Evolutionary conservation across 352 stramenopile genomes (phyloP).

Genomic region (Phytopythium sindhum): DNA sequence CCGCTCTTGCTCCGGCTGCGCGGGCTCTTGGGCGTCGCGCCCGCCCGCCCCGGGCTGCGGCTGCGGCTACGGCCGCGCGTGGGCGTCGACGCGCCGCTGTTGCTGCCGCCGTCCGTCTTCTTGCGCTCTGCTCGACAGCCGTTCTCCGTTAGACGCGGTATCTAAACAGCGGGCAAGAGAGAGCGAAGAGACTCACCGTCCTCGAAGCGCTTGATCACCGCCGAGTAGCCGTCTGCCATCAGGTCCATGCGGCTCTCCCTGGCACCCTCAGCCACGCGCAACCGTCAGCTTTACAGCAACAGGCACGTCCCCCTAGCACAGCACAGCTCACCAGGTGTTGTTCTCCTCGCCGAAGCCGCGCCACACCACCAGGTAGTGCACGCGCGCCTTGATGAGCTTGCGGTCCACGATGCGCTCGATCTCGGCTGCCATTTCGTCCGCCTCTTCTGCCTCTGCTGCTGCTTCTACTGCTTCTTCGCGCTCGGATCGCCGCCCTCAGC

Average conservation of each 20-base stretch:
- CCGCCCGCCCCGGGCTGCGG: conserved; percentile 39
- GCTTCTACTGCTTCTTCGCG: not conserved
- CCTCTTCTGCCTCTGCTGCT: not conserved
- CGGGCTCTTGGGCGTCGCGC: conserved; percentile 34
- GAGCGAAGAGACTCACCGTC: conserved; percentile 30
- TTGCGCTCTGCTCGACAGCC: conserved; percentile 40
- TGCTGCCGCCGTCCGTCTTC: conserved; percentile 28
- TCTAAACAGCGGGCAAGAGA: too few relatives aligned
- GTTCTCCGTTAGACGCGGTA: not conserved
- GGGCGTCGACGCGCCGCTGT: conserved; percentile 15
- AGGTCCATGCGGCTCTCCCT: conserved; percentile 86
- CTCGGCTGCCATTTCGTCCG: conserved; percentile 42
- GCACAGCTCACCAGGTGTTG: conserved; percentile 65
- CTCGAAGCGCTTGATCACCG: conserved; percentile 71
- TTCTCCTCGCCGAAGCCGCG: conserved; percentile 74
- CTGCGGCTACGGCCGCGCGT: conserved; percentile 24
- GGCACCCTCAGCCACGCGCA: not conserved
- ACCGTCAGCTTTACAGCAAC: not conserved
- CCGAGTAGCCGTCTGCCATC: conserved; percentile 67
- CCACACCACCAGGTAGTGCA: conserved; percentile 85
- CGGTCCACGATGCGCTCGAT: conserved; percentile 83
- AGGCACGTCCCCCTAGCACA: not conserved
- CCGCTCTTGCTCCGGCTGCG: conserved; percentile 18
- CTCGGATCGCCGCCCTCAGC: too few relatives aligned
- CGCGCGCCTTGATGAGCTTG: conserved; percentile 73